Conservation (phyloP, 2,329 filamentous ascomycete species). For the Lasiodiplodia citricola region DNA sequence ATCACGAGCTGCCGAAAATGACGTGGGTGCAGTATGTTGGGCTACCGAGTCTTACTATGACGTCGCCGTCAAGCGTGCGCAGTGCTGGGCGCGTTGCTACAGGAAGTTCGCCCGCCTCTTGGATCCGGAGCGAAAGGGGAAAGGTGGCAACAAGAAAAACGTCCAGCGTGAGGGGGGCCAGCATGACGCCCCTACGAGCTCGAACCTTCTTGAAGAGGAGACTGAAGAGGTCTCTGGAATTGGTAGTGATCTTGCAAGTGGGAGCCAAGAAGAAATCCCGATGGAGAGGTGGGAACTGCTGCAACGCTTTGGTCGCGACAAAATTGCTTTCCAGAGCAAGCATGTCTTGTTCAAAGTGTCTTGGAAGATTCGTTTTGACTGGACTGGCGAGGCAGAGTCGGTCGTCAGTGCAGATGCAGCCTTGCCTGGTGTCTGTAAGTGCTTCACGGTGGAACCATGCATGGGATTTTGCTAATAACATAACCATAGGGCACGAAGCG, state of each 20-base stretch:
- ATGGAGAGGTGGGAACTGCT: constrained; percentile 55
- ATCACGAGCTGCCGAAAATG: constrained; percentile 48
- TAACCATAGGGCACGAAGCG: constrained; percentile 56
- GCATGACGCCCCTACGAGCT: constrained; percentile 32
- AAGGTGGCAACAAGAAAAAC: background rate
- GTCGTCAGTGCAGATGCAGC: constrained; percentile 60
- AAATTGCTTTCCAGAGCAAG: constrained; percentile 39
- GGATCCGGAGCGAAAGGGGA: background rate
- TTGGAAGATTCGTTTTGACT: constrained; percentile 72
- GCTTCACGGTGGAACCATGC: constrained; percentile 32
- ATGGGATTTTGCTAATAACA: constrained; percentile 2
- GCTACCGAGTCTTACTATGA: constrained; percentile 73
- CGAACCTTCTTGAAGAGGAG: constrained; percentile 33
- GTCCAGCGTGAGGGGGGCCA: constrained; percentile 31
- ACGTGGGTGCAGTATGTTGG: constrained; percentile 67
- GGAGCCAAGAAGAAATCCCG: background rate
- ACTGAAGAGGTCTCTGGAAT: constrained; percentile 30
- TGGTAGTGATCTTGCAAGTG: constrained; percentile 24
- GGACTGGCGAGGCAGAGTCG: constrained; percentile 73
- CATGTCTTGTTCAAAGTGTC: constrained; percentile 58
- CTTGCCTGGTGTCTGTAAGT: constrained; percentile 69
- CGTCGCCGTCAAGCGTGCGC: constrained; percentile 63
- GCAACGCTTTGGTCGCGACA: constrained; percentile 46
- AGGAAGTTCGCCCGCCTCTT: constrained; percentile 49
- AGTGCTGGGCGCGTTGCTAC: constrained; percentile 66